Evolutionary conservation across 139 green algal species (phyloP).

Genomic region (Mesostigma viride): DNA sequence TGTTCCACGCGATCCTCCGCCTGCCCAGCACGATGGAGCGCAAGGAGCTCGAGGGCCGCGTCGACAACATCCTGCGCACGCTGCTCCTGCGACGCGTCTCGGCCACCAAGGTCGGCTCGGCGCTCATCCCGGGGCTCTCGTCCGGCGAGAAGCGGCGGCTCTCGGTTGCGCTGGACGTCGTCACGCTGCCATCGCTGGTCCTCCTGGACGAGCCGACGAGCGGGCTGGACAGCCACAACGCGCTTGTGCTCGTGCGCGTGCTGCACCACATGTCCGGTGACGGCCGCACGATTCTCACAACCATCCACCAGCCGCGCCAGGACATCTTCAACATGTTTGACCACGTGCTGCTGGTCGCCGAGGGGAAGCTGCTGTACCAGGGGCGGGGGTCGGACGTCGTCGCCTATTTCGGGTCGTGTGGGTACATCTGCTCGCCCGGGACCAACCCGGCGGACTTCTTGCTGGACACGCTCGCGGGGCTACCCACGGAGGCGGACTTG

Average conservation of each 20-base stretch:
- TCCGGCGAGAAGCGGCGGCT: too few species aligned
- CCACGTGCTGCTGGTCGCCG: slow-evolving; percentile 57
- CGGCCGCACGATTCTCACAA: slow-evolving; percentile 47
- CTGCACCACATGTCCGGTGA: too few species aligned
- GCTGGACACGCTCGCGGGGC: slow-evolving; percentile 23
- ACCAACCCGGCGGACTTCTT: slow-evolving; percentile 32
- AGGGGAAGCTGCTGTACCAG: slow-evolving; percentile 34
- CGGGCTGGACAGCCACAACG: too few species aligned
- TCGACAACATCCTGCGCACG: slow-evolving; percentile 30
- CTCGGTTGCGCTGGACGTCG: too few species aligned
- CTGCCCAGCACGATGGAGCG: slow-evolving; percentile 12
- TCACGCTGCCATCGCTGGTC: too few species aligned
- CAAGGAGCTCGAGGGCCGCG: slow-evolving; percentile 25
- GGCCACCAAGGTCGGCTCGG: too few species aligned
- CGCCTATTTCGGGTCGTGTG: slow-evolving; percentile 29
- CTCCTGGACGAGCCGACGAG: too few species aligned
- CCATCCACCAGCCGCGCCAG: slow-evolving; percentile 70
- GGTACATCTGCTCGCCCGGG: slow-evolving; percentile 7
- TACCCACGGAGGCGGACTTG: too few species aligned
- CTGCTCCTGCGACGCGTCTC: too few species aligned
- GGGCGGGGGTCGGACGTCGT: too few species aligned
- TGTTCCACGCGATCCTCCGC: too few species aligned
- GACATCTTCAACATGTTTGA: slow-evolving; percentile 63
- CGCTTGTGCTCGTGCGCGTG: too few species aligned
- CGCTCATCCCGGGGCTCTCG: slow-evolving; percentile 20